phyloP scores from a whole-genome alignment of 257 asterid genomes.

The Solanum ahanhuiri region DNA sequence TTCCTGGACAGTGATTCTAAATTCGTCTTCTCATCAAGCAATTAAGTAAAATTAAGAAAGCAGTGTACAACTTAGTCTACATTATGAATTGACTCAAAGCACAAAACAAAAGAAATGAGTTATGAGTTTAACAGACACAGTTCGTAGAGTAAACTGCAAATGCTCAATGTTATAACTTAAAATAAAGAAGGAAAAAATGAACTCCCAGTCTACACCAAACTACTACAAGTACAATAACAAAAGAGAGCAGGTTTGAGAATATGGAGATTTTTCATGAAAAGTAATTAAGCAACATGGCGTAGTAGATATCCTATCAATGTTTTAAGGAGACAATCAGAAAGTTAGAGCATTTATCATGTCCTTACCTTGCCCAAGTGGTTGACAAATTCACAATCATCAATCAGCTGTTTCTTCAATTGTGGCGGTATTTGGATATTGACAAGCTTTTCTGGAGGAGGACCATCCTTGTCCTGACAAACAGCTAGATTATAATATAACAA shows the following conservation, averaged over 20 bases:
- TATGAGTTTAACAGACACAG: neutral
- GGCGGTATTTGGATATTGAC: conserved; percentile 56
- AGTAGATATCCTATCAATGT: neutral
- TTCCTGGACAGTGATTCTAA: neutral
- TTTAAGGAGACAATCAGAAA: neutral
- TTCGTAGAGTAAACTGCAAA: neutral
- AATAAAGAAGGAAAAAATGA: neutral
- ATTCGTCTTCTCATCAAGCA: neutral
- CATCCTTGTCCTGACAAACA: conserved; percentile 32
- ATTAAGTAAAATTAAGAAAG: neutral
- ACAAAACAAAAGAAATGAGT: neutral
- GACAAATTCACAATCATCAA: conserved; percentile 57
- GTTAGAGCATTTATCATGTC: conserved; percentile 2
- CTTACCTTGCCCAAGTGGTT: conserved; percentile 58
- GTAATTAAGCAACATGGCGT: neutral
- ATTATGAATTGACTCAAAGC: neutral
- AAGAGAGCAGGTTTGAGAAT: neutral
- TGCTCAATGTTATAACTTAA: neutral
- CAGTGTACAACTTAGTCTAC: neutral
- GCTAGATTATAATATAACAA: neutral
- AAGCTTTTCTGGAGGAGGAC: conserved; percentile 27
- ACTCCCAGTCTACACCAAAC: neutral
- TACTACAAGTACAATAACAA: neutral
- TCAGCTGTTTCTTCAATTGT: conserved; percentile 45
- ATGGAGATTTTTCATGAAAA: neutral